Conservation (phyloP, 768 basidiomycete genomes). For the Phaffia tasmanica region DNA sequence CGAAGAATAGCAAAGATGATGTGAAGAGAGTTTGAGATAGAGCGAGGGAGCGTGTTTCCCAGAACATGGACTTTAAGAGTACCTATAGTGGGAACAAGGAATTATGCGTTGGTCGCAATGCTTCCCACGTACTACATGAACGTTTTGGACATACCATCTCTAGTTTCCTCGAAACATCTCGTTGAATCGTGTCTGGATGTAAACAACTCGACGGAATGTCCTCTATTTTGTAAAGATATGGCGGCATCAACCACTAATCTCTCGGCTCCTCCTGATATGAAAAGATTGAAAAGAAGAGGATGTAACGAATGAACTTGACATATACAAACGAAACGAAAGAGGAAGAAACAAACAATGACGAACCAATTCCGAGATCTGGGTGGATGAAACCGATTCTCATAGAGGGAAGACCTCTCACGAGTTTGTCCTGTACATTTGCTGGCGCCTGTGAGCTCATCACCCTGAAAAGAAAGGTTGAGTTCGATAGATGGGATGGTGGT, state of each 20-base stretch:
- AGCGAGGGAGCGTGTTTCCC: conserved; percentile 64
- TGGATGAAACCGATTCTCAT: conserved; percentile 69
- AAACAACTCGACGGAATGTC: conserved; percentile 77
- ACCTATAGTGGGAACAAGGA: conserved; percentile 44
- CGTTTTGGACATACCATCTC: conserved; percentile 54
- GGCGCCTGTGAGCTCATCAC: background rate
- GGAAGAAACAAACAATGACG: conserved; percentile 5
- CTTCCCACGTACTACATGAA: background rate
- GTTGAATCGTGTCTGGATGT: conserved; percentile 81
- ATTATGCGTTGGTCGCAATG: background rate
- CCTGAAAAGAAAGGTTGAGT: background rate
- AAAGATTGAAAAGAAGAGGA: background rate
- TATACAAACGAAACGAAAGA: background rate
- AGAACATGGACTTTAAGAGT: conserved; percentile 62
- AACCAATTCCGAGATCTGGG: conserved; percentile 90
- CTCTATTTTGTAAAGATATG: conserved; percentile 68
- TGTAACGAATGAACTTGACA: background rate
- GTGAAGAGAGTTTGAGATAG: conserved; percentile 67
- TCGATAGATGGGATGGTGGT: background rate
- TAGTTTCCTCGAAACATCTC: conserved; percentile 88
- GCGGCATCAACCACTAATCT: conserved; percentile 91
- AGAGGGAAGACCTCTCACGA: background rate
- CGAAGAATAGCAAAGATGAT: conserved; percentile 79
- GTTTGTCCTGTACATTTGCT: background rate
- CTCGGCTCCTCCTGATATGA: conserved; percentile 73